Percentiles rank a stretch among this genome's conserved stretches.
phyloP scores from a whole-genome alignment of 768 basidiomycete genomes.

The Coprinopsis strossmayeri region DNA sequence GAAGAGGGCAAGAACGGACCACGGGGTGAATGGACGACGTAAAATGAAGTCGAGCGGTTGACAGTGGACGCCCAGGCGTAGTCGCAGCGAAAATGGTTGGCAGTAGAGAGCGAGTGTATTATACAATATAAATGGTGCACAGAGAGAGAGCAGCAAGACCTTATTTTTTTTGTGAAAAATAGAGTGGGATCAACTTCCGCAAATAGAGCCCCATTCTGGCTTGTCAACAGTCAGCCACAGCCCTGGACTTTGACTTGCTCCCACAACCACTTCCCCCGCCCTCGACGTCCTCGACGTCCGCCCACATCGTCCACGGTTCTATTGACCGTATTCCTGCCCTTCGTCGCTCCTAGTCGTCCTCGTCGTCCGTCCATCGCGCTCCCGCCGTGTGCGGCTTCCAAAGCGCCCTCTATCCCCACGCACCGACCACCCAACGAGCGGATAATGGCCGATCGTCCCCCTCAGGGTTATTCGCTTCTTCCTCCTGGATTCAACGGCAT shows the following conservation, averaged over 20 bases:
- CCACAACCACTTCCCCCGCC: constrained; percentile 17
- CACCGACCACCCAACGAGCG: constrained; percentile 16
- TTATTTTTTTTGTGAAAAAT: no score
- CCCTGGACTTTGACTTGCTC: not conserved
- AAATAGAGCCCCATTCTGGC: not conserved
- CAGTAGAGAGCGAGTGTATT: not conserved
- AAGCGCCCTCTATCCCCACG: constrained; percentile 22
- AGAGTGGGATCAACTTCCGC: not conserved
- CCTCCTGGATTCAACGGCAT: constrained; percentile 37
- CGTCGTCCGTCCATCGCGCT: constrained; percentile 16
- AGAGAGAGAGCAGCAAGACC: no score
- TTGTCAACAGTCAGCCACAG: not conserved
- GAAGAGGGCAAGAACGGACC: not conserved
- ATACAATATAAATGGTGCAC: not conserved
- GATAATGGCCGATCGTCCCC: constrained; percentile 58
- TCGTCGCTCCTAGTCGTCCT: constrained; percentile 19
- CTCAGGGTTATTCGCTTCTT: constrained; percentile 49
- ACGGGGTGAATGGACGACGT: no score
- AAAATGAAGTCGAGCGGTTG: no score
- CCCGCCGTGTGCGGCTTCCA: constrained; percentile 19
- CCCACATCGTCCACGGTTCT: no score
- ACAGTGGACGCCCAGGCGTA: no score
- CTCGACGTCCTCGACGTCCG: constrained; percentile 19
- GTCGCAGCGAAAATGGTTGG: no score
- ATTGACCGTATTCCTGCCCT: constrained; percentile 15